phyloP scores from a whole-genome alignment of 2,329 filamentous ascomycete species.

The Apiospora koreana region DNA sequence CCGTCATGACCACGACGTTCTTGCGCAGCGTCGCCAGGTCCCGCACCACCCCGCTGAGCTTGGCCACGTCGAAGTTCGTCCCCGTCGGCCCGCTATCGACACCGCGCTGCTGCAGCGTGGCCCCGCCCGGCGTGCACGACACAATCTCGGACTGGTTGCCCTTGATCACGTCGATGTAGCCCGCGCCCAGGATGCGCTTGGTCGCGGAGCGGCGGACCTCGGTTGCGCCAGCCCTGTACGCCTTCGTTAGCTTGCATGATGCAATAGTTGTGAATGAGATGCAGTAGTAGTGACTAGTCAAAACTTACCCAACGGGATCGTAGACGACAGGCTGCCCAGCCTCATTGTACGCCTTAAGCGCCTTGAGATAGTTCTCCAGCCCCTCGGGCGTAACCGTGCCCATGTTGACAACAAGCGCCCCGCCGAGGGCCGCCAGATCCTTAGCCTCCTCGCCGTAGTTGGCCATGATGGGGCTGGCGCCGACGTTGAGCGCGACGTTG shows the following conservation, averaged over 20 bases:
- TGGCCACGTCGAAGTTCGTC: conserved; percentile 44
- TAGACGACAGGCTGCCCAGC: conserved; percentile 75
- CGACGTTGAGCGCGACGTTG: conserved; percentile 77
- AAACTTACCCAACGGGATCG: conserved; percentile 78
- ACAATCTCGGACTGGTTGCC: conserved; percentile 94
- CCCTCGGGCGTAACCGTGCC: conserved; percentile 82
- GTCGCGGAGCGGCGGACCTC: conserved; percentile 70
- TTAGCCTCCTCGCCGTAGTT: conserved; percentile 80
- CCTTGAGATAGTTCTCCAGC: conserved; percentile 69
- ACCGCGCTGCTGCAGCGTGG: conserved; percentile 67
- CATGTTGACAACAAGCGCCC: conserved; percentile 90
- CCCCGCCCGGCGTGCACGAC: conserved; percentile 54
- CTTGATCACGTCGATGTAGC: conserved; percentile 87
- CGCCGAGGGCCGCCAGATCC: conserved; percentile 77
- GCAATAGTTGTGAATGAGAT: background rate
- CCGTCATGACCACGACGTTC: conserved; percentile 81
- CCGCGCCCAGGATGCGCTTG: conserved; percentile 67
- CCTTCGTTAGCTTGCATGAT: background rate
- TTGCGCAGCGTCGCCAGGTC: conserved; percentile 67
- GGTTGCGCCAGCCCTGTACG: conserved; percentile 72
- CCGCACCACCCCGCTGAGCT: conserved; percentile 64
- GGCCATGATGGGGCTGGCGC: conserved; percentile 92
- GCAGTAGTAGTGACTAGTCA: background rate
- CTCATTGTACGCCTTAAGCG: conserved; percentile 79
- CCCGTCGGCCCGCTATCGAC: conserved; percentile 70